Evolutionary conservation across 2,329 filamentous ascomycete genomes (phyloP), one percentile per base, ranked within the genome.

Genomic region (Xylariaceae sp.): DNA sequence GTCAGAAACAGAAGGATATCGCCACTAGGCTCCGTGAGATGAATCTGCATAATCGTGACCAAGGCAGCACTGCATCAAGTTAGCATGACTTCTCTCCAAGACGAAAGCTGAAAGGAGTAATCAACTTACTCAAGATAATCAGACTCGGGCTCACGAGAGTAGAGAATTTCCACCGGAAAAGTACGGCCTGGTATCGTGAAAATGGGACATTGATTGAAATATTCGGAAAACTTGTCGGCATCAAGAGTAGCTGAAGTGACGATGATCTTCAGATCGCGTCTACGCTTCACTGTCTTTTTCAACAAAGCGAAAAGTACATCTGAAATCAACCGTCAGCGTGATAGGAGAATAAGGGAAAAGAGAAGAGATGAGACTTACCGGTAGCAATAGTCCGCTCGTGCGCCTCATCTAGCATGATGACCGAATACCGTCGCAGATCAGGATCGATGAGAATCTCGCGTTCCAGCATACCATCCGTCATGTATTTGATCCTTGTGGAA

Each of bases 401-500:
- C 4, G 93, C 93, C 64, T 98, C 93, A 64, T 98, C 93, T 57
- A 98, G 77, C 85, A 98, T 98, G 61, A 98, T 96, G 49, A 93
- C 89, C 1, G 90, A 95, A 63, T 98, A 98, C 54, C 87, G 82
- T 61, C 79, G 86, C 55, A 98, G 71, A 58, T 95, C 86, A 1
- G 91, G 87, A 64, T 98, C 93, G 55, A 96, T 78, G 41, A 98
- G 76, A 63, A 96, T 90, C 70, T 98, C 93, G 72, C 93, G 81
- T 69, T 96, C 84, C 64, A 98, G 79, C 88, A 97, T 97, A 67
- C 93, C 93, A 60, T 98, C 93, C 14, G 93, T 98, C 92, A 98
- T 96, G 71, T 98, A 98, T 72, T 98, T 98, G 73, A 98, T 95
- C 62, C 85, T 88, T 1, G 93, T 98, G 16, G 84, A 78, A 2